Evolutionary conservation across 257 asterid genomes (phyloP).

Genomic region (Hygrophila difformis): DNA sequence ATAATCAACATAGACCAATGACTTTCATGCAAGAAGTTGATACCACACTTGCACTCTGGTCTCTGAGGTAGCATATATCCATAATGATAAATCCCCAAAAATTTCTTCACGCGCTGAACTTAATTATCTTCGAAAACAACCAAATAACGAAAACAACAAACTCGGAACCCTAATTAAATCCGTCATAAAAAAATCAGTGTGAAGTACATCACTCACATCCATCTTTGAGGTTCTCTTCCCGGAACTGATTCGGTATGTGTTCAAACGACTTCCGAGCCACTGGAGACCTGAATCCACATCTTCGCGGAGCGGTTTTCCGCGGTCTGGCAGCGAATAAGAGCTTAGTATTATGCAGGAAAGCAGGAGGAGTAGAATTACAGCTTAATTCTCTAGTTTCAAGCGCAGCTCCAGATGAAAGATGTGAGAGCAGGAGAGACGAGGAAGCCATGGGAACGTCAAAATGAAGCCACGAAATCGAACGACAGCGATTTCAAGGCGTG

Average conservation of each 20-base stretch:
- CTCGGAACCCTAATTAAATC: not conserved
- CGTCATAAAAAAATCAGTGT: not conserved
- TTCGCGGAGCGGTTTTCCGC: constrained; percentile 21
- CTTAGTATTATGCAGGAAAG: constrained; percentile 37
- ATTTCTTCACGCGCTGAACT: not conserved
- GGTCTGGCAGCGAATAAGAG: constrained; percentile 32
- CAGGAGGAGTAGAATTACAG: constrained; percentile 14
- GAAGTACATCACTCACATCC: constrained; percentile 42
- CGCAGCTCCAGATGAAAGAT: constrained; percentile 33
- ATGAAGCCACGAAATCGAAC: constrained; percentile 3
- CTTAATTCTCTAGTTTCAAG: constrained; percentile 29
- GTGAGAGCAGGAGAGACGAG: constrained; percentile 39
- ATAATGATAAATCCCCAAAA: constrained; percentile 1
- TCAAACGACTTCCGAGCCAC: constrained; percentile 45
- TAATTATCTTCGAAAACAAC: not conserved
- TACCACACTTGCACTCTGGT: not conserved
- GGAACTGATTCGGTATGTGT: constrained; percentile 79
- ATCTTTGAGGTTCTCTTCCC: constrained; percentile 77
- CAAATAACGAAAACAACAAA: not conserved
- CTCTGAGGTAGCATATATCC: not conserved
- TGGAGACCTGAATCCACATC: constrained; percentile 47
- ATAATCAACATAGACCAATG: no score
- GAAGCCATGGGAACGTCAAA: constrained; percentile 45
- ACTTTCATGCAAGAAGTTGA: no score
- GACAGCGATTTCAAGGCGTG: constrained; percentile 5